Percentiles rank a stretch among this genome's conserved stretches.
These are phyloP conservation scores for Alternaria sp. DNA, from an alignment of 2,329 filamentous ascomycete species.

Conservation along the genomic window DNA sequence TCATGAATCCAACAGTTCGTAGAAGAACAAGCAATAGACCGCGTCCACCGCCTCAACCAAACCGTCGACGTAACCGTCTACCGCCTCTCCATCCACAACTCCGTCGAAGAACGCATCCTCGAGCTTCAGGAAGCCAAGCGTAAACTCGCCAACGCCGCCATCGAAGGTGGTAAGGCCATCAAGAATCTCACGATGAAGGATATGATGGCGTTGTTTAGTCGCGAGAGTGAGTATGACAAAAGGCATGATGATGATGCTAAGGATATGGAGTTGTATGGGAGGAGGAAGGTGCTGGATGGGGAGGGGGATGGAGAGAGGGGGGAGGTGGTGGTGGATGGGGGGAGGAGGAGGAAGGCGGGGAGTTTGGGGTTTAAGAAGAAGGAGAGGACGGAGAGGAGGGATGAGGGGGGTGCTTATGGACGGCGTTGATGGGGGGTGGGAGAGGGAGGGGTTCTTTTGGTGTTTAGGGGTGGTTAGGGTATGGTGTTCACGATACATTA, in stretches of 20 bases:
- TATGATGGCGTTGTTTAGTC: constrained; percentile 87
- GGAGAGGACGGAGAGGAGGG: constrained; percentile 16
- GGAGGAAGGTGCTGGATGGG: constrained; percentile 37
- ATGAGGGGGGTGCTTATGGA: constrained; percentile 52
- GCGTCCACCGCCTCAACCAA: constrained; percentile 97
- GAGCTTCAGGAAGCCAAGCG: constrained; percentile 94
- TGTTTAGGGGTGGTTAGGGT: background rate
- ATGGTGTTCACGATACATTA: background rate
- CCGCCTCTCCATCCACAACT: constrained; percentile 84
- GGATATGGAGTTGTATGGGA: constrained; percentile 44
- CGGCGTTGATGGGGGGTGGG: background rate
- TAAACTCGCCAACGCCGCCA: constrained; percentile 86
- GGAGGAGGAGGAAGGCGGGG: constrained; percentile 33
- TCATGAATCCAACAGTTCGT: constrained; percentile 68
- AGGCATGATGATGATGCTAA: constrained; percentile 50
- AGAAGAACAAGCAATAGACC: constrained; percentile 98
- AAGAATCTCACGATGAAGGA: constrained; percentile 91
- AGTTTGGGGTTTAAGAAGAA: constrained; percentile 35
- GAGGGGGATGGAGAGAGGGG: constrained; percentile 6
- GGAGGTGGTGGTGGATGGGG: constrained; percentile 17
- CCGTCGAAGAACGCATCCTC: constrained; percentile 94
- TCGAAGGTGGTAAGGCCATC: constrained; percentile 79
- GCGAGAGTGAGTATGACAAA: constrained; percentile 64
- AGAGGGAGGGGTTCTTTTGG: no score
- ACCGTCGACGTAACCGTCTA: constrained; percentile 94